phyloP scores from a whole-genome alignment of 441 rosid genomes.

The Euphorbia corollata region DNA sequence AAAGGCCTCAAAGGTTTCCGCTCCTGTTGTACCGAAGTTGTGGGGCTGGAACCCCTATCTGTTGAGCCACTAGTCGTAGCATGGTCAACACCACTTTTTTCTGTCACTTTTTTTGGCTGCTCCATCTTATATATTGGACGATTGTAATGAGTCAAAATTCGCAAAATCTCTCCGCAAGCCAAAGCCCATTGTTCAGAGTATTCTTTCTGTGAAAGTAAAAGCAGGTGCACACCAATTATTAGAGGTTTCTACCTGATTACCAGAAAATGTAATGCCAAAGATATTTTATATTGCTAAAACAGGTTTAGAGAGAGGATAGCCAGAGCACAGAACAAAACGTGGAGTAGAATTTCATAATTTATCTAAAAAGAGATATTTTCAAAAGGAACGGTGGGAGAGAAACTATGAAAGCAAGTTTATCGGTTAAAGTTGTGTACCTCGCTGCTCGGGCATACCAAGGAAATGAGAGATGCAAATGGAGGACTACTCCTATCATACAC shows the following conservation, averaged over 20 bases:
- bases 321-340: background rate
- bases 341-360: slow-evolving; percentile 5
- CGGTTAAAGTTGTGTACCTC: slow-evolving; percentile 46
- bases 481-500: slow-evolving; percentile 70
- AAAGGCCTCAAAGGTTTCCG: slow-evolving; percentile 90
- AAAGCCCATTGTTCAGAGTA: slow-evolving; percentile 99
- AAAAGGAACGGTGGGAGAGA: background rate
- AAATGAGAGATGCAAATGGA: slow-evolving; percentile 93
- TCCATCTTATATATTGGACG: slow-evolving; percentile 89
- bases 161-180: slow-evolving; percentile 94
- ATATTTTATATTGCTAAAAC: background rate
- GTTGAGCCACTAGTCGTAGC: slow-evolving; percentile 37
- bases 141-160: slow-evolving; percentile 92
- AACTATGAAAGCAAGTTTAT: slow-evolving; percentile 15
- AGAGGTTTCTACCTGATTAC: background rate
- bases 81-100: slow-evolving; percentile 41
- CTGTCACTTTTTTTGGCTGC: slow-evolving; percentile 50
- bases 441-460: slow-evolving; percentile 71
- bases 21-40: slow-evolving; percentile 54
- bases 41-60: slow-evolving; percentile 35
- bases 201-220: slow-evolving; percentile 52
- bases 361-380: background rate
- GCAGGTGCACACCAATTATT: slow-evolving; percentile 12
- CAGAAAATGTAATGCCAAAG: slow-evolving; percentile 13
- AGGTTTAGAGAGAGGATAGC: background rate